Evolutionary conservation across 345 rosid species (phyloP).

Genomic region (Euphorbia tirucalli): DNA sequence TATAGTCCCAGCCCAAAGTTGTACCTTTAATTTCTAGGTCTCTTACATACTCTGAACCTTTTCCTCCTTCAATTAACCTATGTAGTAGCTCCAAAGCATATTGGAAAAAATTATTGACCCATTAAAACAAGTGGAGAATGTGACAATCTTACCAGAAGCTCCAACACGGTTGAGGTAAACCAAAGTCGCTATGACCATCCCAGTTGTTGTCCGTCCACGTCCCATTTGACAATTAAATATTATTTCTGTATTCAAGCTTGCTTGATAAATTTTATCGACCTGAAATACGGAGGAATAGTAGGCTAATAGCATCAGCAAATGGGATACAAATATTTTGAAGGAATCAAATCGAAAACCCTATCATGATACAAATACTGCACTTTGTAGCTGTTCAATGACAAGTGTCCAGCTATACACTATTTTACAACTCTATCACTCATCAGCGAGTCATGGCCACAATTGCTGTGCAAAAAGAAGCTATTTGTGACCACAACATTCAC

Average conservation of each 20-base stretch:
- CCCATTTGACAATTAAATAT: constrained; percentile 99
- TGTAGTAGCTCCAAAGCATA: not conserved
- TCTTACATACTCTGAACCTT: not conserved
- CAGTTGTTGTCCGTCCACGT: constrained; percentile 97
- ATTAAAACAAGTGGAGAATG: constrained; percentile 17
- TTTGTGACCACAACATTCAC: not conserved
- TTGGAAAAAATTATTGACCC: not conserved
- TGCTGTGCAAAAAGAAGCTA: no score
- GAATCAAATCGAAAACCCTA: not conserved
- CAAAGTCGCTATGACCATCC: constrained; percentile 97
- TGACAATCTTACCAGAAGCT: constrained; percentile 63
- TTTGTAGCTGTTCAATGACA: not conserved
- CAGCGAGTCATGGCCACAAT: not conserved
- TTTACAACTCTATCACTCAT: not conserved
- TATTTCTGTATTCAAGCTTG: constrained; percentile 66
- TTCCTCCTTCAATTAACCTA: not conserved
- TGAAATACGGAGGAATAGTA: constrained; percentile 28
- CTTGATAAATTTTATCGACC: constrained; percentile 82
- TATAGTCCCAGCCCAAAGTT: not conserved
- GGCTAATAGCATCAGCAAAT: constrained; percentile 7
- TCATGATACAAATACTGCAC: not conserved
- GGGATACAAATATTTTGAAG: not conserved
- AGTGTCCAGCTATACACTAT: not conserved
- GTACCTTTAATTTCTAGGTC: not conserved
- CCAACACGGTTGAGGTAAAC: constrained; percentile 85